phyloP scores from a whole-genome alignment of 306 rosid genomes.

The Begonia fuchsioides region DNA sequence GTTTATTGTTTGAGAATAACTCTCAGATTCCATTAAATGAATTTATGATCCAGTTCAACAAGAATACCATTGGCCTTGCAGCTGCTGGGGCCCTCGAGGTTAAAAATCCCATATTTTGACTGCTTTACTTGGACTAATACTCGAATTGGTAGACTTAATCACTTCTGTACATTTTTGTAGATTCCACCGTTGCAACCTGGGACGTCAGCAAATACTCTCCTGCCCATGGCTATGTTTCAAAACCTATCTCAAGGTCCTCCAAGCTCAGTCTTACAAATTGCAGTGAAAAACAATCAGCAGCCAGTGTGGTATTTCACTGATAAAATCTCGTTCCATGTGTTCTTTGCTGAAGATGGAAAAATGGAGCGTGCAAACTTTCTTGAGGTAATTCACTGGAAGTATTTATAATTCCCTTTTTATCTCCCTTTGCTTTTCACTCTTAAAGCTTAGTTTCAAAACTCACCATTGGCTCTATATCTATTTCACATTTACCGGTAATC shows the following conservation, averaged over 20 bases:
- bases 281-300: constrained; percentile 81
- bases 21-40: constrained; percentile 75
- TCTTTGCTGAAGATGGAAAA: constrained; percentile 87
- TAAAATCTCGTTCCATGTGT: constrained; percentile 49
- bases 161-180: constrained; percentile 17
- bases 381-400: too few relatives aligned
- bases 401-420: too few relatives aligned
- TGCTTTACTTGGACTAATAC: too few relatives aligned
- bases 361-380: constrained; percentile 89
- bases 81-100: constrained; percentile 92
- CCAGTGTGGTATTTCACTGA: constrained; percentile 94
- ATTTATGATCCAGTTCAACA: constrained; percentile 97
- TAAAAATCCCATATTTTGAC: not conserved
- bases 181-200: constrained; percentile 83
- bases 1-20: constrained; percentile 69
- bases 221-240: constrained; percentile 90
- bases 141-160: too few relatives aligned
- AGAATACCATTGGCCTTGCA: constrained; percentile 88
- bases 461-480: too few relatives aligned
- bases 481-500: too few relatives aligned
- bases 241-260: constrained; percentile 96
- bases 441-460: too few relatives aligned
- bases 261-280: constrained; percentile 79
- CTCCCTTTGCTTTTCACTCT: not conserved
- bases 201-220: constrained; percentile 43